These are phyloP conservation scores for Mortierella sp. DNA, from an alignment of 371 early-diverging fungal species.

Conservation along the genomic window DNA sequence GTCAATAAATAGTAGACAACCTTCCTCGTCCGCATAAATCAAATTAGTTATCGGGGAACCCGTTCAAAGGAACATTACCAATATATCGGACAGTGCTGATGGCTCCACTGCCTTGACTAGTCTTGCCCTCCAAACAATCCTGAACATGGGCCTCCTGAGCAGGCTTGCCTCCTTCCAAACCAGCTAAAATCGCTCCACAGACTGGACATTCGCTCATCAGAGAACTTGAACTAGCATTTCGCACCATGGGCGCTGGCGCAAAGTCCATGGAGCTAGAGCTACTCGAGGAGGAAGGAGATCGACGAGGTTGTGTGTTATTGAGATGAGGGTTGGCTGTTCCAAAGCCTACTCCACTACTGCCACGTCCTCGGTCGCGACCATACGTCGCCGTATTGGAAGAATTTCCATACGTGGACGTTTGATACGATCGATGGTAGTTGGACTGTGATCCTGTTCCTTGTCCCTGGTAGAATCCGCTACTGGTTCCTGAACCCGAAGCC, in stretches of 20 bases:
- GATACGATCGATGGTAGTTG: slow-evolving; percentile 14
- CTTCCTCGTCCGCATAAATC: slow-evolving; percentile 3
- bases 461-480: slow-evolving; percentile 4
- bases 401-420: background rate
- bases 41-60: background rate
- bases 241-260: slow-evolving; percentile 50
- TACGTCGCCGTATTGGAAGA: no score
- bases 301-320: background rate
- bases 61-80: slow-evolving; percentile 57
- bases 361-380: no score
- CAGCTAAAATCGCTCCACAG: slow-evolving; percentile 63
- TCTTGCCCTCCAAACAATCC: slow-evolving; percentile 71
- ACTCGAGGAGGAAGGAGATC: slow-evolving; percentile 44
- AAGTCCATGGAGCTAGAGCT: slow-evolving; percentile 48
- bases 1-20: background rate
- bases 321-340: background rate
- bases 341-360: slow-evolving; percentile 6
- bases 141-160: slow-evolving; percentile 84
- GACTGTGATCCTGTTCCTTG: slow-evolving; percentile 14
- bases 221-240: slow-evolving; percentile 62
- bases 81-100: slow-evolving; percentile 73
- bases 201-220: slow-evolving; percentile 87
- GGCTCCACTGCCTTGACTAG: slow-evolving; percentile 52
- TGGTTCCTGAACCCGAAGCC: slow-evolving; percentile 15
- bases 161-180: slow-evolving; percentile 59